Base-by-base conservation (phyloP, 169 alveolate genomes). In the Eimeria brunetti region DNA sequence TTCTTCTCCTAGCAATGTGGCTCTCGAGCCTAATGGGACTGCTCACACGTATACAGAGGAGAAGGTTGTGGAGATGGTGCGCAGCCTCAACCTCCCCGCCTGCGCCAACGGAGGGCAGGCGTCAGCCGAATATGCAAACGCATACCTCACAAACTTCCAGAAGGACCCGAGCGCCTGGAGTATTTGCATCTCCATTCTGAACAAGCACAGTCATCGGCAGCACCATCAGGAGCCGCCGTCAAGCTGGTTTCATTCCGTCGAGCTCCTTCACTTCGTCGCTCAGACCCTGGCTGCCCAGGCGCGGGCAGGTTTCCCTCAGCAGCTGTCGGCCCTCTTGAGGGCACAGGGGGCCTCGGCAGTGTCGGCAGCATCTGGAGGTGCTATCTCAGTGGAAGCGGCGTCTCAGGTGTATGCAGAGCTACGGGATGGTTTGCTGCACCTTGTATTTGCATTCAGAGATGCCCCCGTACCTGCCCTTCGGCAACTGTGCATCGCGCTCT, bases 251-350 rank as follows among this genome's bases (percentile, higher is more conserved):
- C 38, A 16, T 12, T 38, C 86, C 33, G 51, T 58, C 24, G 86
- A 73, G 56, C 44, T 94, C 60, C 90, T 94, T 30, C 89, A 86
- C 84, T 94, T 94, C 36, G 96, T 88, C 3, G 69, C 94, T 5
- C 96, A 94, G 60, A 94, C 96, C 20, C 96, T 94, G 73, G 94
- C 94, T 11, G 83, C 96, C 36, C 94, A 84, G 67, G 96, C 96
- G n/a, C 96, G 94, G 56, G 96, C 96, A 11, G 96, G 96, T 69
- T 94, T 94, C 71, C 96, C 96, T 7, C 96, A 94, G 90, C 96
- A 94, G 94, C 67, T 94, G 51, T 58, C 86, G 8, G 89, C 89
- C 24, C 91, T 91, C 33, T 58, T 91, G 64, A n/a, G 49, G 46
- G 49, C 18, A 12, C 62, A 67, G 49, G 69, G 80, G 36, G 36